Evolutionary conservation across 805 yeast species (phyloP), one percentile per base, ranked within the genome.

Genomic region (Wickerhamomyces silvicola): DNA sequence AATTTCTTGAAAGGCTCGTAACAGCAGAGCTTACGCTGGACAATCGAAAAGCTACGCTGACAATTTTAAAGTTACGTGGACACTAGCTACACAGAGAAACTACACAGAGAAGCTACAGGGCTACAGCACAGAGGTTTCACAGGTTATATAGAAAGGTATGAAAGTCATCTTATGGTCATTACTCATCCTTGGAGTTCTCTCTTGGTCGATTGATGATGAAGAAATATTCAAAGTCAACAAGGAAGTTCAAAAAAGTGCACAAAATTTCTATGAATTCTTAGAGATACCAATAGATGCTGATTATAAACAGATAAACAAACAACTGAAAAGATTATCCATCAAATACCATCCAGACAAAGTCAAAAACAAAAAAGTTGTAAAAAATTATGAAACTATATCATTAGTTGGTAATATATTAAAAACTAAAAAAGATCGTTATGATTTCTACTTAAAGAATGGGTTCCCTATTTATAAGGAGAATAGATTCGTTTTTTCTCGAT

Each of bases 271-370:
- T 62, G 39, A 56, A 36, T 39, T 49, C 52, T 28, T 46, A 44
- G 37, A 39, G 22, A 27, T 42, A 7, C 30, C 39, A 19, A 10
- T 48, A 40, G 48, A 57, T n/a, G 36, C 56, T 6, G 59, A 63
- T 20, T 50, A 60, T 24, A 72, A 72, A 23, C 78, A 78, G 39
- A 74, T 82, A 31, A 64, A 64, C 33, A 75, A 72, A 43, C 81
- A 82, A 15, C 81, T 82, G 60, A 76, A 84, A 50, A 79, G 75
- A 46, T 52, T 80, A 20, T 78, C 95, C 3, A 66, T 81, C 32
- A 66, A 65, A 40, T 66, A 81, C 44, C 98, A 90, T 52, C 98
- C 98, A 0, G 98, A 90, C 58, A 87, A 90, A 56, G 56, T 59
- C 19, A 60, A 56, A 30, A 60, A 60, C 27, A 56, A 52, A 35